These are phyloP conservation scores for Pelargonium fulgidum DNA, from an alignment of 441 rosid species.

Conservation along the genomic window DNA sequence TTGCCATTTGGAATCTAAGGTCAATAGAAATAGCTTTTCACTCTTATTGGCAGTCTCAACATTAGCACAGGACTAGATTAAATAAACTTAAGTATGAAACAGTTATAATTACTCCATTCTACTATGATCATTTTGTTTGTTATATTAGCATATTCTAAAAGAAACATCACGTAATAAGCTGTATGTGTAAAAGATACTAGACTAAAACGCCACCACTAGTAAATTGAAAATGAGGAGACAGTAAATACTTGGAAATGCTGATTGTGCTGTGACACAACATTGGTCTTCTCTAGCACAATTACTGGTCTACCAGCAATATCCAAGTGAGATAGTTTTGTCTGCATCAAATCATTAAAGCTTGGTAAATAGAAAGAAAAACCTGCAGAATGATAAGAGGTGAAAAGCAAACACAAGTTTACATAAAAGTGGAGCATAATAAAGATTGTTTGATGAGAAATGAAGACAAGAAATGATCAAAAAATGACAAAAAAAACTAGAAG, in stretches of 20 bases:
- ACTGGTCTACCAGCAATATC: slow-evolving; percentile 88
- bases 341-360: slow-evolving; percentile 22
- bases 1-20: background rate
- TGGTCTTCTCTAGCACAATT: slow-evolving; percentile 62
- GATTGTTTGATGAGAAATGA: background rate
- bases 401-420: slow-evolving; percentile 5
- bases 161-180: no score
- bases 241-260: slow-evolving; percentile 70
- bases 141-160: no score
- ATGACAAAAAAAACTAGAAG: background rate
- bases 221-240: no score
- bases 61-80: background rate
- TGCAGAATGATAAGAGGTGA: no score
- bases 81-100: background rate
- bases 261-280: slow-evolving; percentile 85
- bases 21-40: no score
- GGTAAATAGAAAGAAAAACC: slow-evolving; percentile 3
- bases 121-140: background rate
- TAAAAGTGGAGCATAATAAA: background rate
- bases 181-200: no score
- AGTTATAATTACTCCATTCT: background rate
- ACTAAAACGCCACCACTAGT: no score
- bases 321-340: slow-evolving; percentile 77
- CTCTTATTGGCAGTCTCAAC: background rate
- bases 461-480: slow-evolving; percentile 5